Evolutionary conservation across 305 asterid species (phyloP), one percentile per base, ranked within the genome.

Genomic region (Solanum hybrid): DNA sequence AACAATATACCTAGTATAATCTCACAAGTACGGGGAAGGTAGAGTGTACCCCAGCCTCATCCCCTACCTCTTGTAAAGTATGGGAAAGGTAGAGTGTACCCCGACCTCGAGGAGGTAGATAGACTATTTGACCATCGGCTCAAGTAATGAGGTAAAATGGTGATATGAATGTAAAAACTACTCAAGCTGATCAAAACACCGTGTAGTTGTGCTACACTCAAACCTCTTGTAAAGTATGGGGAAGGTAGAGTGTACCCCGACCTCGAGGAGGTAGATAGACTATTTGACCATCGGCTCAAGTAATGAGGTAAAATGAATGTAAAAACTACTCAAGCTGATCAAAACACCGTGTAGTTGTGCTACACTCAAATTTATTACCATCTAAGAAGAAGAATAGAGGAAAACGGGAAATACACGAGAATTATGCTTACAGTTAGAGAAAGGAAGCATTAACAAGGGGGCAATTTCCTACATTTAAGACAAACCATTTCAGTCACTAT

Each of bases 81-180:
- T n/a, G n/a, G n/a, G n/a, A n/a, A n/a, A n/a, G n/a, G n/a, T n/a
- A n/a, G n/a, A n/a, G n/a, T n/a, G n/a, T n/a, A n/a, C n/a, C n/a
- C n/a, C n/a, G n/a, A n/a, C n/a, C n/a, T n/a, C 34, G 0, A 29
- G 79, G 6, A 73, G 20, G 34, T 75, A 0, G 7, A 75, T 0
- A 29, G 0, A 13, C 5, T 75, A 1, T 29, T 29, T 14, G 6
- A 29, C 24, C n/a, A 0, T 7, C 12, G 0, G 0, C n/a, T 75
- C 36, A 29, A 14, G 79, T 73, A 73, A 29, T 7, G 34, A 29
- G 11, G 34, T 75, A 75, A 29, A 39, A 41, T 41, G 27, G 20
- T 45, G 73, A n/a, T 83, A 7, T 6, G 38, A 83, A 84, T 31
- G 41, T 51, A 15, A 27, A 41, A 45, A 31, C 27, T 10, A 29